Evolutionary conservation across 2,329 filamentous ascomycete species (phyloP), one percentile per base, ranked within the genome.

Genomic region (Colletotrichum tamarilloi): DNA sequence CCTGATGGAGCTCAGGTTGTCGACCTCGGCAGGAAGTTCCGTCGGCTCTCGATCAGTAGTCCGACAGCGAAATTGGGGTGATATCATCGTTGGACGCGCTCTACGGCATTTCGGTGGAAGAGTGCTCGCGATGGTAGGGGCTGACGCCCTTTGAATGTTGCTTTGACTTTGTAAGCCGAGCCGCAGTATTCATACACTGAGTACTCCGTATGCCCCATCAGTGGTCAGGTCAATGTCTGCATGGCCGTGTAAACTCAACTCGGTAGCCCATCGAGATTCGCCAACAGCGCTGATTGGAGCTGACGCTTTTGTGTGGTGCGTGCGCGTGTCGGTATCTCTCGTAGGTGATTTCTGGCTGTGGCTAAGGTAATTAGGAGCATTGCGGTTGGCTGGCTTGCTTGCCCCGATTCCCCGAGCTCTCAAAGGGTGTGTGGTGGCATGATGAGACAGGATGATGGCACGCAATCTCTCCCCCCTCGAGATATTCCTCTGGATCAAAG

Each of bases 381-480:
- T 60, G 67, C 59, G 70, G 70, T 70, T 73, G 70, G 66, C 46
- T 70, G 70, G 32, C 14, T 59, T 49, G 49, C 22, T 68, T 59
- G 67, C 38, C 49, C 24, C 56, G 63, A 60, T 52, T 38, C n/a
- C 22, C 46, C 46, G 35, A 55, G 19, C 22, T 53, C 30, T 35
- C 49, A 49, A 53, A 35, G 53, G 35, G 70, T 52, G 66, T 73
- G 70, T 64, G 60, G 70, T 70, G 66, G 66, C 67, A 65, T 70
- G 66, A 69, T 73, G 60, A 67, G 60, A 70, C 30, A 58, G n/a
- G 42, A 69, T n/a, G 42, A 52, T n/a, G 60, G 35, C 30, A 26
- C 38, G 60, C 38, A 64, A 63, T 62, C 55, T 35, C 32, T 49
- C 46, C 19, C 4, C n/a, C 19, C 28, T 55, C 53, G 14, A 42